A percentile compares a stretch with the other conserved stretches of the same genome.
Evolutionary conservation across 2,329 filamentous ascomycete species (phyloP).

Genomic region (Didymella keratinophila): DNA sequence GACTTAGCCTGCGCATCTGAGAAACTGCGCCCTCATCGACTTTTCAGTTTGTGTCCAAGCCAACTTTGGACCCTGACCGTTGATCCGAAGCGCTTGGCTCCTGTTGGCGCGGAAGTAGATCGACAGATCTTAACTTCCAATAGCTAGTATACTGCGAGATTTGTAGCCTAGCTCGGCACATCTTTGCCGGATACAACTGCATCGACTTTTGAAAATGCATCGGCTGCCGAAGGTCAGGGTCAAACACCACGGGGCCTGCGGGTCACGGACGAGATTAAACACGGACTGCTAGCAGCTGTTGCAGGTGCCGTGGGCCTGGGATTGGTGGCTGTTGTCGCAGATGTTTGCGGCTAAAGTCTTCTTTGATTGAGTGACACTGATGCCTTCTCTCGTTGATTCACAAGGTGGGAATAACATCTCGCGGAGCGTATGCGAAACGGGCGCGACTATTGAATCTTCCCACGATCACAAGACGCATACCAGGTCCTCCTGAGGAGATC

Average conservation of each 20-base stretch:
- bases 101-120: not conserved
- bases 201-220: slow-evolving; percentile 18
- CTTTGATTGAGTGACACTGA: not conserved
- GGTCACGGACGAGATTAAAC: not conserved
- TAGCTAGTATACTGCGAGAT: not conserved
- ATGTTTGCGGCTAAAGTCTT: slow-evolving; percentile 3
- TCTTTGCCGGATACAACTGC: not conserved
- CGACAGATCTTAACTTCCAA: not conserved
- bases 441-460: not conserved
- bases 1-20: slow-evolving; percentile 7
- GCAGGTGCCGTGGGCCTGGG: not conserved
- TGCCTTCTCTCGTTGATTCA: slow-evolving; percentile 9
- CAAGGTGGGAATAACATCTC: slow-evolving; percentile 2
- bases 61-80: slow-evolving; percentile 16
- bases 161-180: not conserved
- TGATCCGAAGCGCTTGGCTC: slow-evolving; percentile 1
- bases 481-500: not conserved
- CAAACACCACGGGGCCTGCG: slow-evolving; percentile 5
- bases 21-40: slow-evolving; percentile 16
- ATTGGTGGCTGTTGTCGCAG: slow-evolving; percentile 3
- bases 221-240: not conserved
- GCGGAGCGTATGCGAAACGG: not conserved
- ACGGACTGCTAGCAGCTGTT: not conserved
- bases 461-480: not conserved
- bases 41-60: slow-evolving; percentile 12